Percentiles rank a stretch among this genome's conserved stretches.
phyloP scores from a whole-genome alignment of 2,329 filamentous ascomycete species.

The Aspergillus aculeatus region DNA sequence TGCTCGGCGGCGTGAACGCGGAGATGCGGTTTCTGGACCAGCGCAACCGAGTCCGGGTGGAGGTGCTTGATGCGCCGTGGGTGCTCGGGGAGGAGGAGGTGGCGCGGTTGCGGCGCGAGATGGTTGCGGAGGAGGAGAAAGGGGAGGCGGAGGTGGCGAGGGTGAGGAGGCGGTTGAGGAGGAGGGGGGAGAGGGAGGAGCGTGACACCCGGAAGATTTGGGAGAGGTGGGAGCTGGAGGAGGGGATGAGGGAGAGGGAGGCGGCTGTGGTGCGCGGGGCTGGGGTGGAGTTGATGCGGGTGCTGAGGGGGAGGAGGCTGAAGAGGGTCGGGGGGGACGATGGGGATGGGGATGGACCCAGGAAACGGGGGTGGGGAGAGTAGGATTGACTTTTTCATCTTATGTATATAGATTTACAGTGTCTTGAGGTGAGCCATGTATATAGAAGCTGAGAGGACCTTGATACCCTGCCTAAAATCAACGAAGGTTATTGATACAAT shows the following conservation, averaged over 20 bases:
- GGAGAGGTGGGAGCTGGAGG: constrained; percentile 42
- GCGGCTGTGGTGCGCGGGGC: constrained; percentile 31
- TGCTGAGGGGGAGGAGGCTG: constrained; percentile 23
- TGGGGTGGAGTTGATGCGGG: constrained; percentile 28
- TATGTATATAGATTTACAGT: too few species aligned
- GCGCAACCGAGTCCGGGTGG: constrained; percentile 49
- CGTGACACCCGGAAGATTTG: constrained; percentile 38
- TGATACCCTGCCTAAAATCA: neutral
- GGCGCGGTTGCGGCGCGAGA: constrained; percentile 42
- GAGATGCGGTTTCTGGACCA: constrained; percentile 56
- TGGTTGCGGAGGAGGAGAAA: constrained; percentile 40
- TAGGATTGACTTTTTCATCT: neutral
- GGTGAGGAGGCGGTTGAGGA: constrained; percentile 29
- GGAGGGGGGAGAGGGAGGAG: constrained; percentile 32
- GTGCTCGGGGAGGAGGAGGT: constrained; percentile 46
- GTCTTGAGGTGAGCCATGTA: too few species aligned
- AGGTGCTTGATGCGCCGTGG: constrained; percentile 56
- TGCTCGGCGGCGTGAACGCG: constrained; percentile 53
- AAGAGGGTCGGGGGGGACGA: constrained; percentile 7
- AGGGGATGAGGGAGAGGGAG: constrained; percentile 37
- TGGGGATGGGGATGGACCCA: neutral
- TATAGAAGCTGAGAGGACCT: neutral
- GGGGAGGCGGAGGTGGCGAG: constrained; percentile 38
- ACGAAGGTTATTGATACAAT: neutral
- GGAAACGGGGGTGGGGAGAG: neutral